These are phyloP conservation scores for Solanum gracilifrons DNA, from an alignment of 257 asterid genomes.

Conservation along the genomic window DNA sequence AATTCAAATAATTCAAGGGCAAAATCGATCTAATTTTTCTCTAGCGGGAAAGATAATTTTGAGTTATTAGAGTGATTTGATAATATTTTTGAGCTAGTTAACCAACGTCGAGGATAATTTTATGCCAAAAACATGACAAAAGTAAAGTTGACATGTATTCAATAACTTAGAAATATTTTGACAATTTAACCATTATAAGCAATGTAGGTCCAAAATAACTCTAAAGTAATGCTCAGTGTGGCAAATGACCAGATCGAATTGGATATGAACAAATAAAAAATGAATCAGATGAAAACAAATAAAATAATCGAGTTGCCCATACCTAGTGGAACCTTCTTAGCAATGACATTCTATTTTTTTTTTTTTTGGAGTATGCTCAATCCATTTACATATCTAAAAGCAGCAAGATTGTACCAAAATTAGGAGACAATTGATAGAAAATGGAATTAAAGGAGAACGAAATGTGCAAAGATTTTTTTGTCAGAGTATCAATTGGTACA, in stretches of 20 bases:
- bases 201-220: neutral
- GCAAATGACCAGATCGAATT: neutral
- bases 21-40: neutral
- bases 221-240: neutral
- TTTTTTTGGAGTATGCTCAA: neutral
- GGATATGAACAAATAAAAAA: neutral
- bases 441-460: neutral
- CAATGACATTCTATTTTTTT: neutral
- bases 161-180: neutral
- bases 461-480: neutral
- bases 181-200: neutral
- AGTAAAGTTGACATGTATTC: neutral
- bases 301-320: neutral
- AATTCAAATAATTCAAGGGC: neutral
- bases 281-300: neutral
- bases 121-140: neutral
- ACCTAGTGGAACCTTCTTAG: neutral
- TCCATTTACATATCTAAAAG: neutral
- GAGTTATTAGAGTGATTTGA: neutral
- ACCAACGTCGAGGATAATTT: neutral
- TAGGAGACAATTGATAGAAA: neutral
- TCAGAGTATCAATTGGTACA: neutral
- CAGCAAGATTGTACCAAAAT: neutral
- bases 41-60: neutral
- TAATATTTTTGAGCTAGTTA: neutral